Base-by-base conservation (phyloP, 768 basidiomycete species). In the Fomitopsis pulvina region DNA sequence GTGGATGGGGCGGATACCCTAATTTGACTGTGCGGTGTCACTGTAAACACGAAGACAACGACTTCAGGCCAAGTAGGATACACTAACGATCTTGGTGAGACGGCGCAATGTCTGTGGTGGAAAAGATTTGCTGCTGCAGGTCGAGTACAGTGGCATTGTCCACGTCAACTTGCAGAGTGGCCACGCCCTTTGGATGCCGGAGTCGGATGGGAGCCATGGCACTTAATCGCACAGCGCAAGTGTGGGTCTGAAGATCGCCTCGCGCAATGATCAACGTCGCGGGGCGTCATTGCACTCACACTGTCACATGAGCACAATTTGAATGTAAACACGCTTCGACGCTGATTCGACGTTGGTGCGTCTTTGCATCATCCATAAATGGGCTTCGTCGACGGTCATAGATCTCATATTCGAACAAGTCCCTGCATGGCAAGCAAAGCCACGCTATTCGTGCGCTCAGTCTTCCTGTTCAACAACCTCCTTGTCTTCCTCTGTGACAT, bases 111-210 rank as follows among this genome's bases (percentile, higher is more conserved):
- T 84, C 76, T 0, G 89, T 81, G 0, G 70, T 66, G 0, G 73
- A 63, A 56, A 75, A 81, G 50, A 97, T 85, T 52, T 83, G 72
- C 50, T 83, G 81, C 60, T 84, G 83, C 0, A 97, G 75, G 55
- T 91, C 83, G 48, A 76, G 77, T 3, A 96, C 83, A 1, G 86
- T 84, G 43, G 77, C 74, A 41, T 68, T 61, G 22, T 71, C 73
- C 55, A 84, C 68, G 50, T 84, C 76, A 30, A 92, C 67, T 41
- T 90, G 75, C 49, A 96, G 71, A 8, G 91, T 91, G 7, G 83
- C 71, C 25, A 89, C 80, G 26, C 93, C 93, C 60, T 84, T 79
- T 12, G 93, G 88, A 66, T 93, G 86, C 52, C 93, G 79, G 2
- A 97, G 71, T 22, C 93, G 84, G 32, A 95, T 56, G 39, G 80